Conservation (phyloP, 2,329 filamentous ascomycete genomes). For the Phaeosphaeriaceae sp. region DNA sequence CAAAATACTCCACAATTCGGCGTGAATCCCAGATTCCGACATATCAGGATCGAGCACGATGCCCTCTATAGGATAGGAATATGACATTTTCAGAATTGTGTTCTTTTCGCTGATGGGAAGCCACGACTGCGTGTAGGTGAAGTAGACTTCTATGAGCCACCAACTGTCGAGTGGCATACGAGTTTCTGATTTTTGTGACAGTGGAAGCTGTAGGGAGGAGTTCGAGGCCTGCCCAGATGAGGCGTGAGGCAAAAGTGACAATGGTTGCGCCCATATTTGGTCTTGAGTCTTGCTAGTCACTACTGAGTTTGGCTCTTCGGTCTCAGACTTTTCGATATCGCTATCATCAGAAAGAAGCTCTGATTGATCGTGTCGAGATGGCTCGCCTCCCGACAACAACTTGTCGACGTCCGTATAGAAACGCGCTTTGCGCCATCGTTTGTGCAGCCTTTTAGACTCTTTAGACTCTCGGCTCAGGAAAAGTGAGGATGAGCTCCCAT, state of each 20-base stretch:
- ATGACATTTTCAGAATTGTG: conserved; percentile 64
- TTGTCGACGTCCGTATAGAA: conserved; percentile 69
- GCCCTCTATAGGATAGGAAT: conserved; percentile 59
- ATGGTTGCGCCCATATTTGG: conserved; percentile 1
- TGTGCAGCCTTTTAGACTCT: conserved; percentile 65
- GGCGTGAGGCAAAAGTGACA: not conserved
- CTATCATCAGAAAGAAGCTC: conserved; percentile 26
- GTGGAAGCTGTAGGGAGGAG: conserved; percentile 14
- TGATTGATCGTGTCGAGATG: conserved; percentile 27
- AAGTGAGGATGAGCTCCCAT: conserved; percentile 55
- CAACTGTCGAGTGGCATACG: conserved; percentile 62
- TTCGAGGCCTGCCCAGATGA: not conserved
- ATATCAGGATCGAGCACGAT: conserved; percentile 32
- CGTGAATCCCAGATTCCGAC: conserved; percentile 46
- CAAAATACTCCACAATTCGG: conserved; percentile 56
- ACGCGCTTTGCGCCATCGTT: conserved; percentile 68
- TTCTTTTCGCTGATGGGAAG: conserved; percentile 75
- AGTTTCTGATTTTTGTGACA: conserved; percentile 14
- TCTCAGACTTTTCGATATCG: conserved; percentile 38
- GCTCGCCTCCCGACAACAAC: conserved; percentile 61
- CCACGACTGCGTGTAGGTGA: conserved; percentile 79
- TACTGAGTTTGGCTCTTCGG: conserved; percentile 16
- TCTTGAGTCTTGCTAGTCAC: conserved; percentile 8
- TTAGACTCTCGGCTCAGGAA: conserved; percentile 61
- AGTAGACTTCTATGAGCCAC: conserved; percentile 73